These are phyloP conservation scores for Coffea humblotiana DNA, from an alignment of 305 asterid species.

Conservation along the genomic window DNA sequence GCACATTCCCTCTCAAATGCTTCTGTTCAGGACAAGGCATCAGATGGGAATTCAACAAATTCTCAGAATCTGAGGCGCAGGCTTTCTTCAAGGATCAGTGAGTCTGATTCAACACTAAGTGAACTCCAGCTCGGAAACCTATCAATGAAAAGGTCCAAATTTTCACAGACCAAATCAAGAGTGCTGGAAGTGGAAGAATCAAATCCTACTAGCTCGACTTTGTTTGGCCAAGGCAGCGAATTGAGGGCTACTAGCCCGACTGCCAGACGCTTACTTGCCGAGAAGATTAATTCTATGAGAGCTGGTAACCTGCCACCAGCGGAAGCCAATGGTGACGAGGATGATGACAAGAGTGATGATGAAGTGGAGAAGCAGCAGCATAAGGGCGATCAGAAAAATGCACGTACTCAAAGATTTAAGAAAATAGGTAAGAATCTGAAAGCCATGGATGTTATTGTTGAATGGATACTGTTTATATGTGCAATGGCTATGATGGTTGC, in stretches of 20 bases:
- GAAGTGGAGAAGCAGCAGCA: background rate
- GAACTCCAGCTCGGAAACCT: constrained; percentile 9
- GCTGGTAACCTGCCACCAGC: constrained; percentile 5
- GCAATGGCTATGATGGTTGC: constrained; percentile 35
- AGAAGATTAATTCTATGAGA: constrained; percentile 18
- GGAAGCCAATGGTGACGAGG: background rate
- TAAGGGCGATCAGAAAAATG: background rate
- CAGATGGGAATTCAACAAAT: constrained; percentile 1
- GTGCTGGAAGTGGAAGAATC: constrained; percentile 8
- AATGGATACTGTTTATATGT: constrained; percentile 45
- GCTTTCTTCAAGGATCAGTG: background rate
- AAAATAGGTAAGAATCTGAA: constrained; percentile 42
- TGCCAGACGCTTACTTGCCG: background rate
- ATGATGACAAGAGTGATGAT: constrained; percentile 7
- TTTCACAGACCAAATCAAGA: constrained; percentile 12
- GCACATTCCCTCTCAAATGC: background rate
- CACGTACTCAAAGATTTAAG: constrained; percentile 21
- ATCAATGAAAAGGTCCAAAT: background rate
- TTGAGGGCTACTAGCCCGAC: background rate
- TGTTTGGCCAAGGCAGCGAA: background rate
- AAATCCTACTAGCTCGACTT: background rate
- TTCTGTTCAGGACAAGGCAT: background rate
- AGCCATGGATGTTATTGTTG: constrained; percentile 28
- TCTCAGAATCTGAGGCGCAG: constrained; percentile 18
- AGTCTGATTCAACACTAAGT: background rate